A percentile compares a stretch with the other conserved stretches of the same genome.
Evolutionary conservation across 139 green algal genomes (phyloP).

Genomic region (Deuterostichococcus epilithicus): DNA sequence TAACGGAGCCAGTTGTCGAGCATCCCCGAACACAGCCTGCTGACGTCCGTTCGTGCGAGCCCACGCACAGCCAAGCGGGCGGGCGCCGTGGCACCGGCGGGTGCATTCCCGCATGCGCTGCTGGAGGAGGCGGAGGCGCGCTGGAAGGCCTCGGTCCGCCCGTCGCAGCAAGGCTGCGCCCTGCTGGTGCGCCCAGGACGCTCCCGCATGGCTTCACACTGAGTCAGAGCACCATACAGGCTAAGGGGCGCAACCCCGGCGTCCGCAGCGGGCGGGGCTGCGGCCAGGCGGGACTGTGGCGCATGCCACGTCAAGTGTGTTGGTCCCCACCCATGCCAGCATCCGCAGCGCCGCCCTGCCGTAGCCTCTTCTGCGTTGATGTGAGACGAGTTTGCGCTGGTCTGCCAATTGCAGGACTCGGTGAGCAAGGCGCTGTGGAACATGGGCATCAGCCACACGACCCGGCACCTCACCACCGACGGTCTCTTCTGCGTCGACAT

Average conservation of each 20-base stretch:
- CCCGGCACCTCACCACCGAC: constrained; percentile 15
- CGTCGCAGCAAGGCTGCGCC: not conserved
- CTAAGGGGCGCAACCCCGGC: no score
- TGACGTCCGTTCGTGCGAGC: no score
- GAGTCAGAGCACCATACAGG: no score
- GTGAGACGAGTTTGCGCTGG: not conserved
- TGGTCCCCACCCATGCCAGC: no score
- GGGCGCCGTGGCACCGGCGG: not conserved
- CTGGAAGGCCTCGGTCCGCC: constrained; percentile 17
- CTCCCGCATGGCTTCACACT: no score
- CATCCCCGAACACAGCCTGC: no score
- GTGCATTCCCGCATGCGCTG: constrained; percentile 21
- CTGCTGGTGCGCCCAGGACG: constrained; percentile 8
- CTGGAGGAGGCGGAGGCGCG: constrained; percentile 17
- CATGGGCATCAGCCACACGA: constrained; percentile 22
- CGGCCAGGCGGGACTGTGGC: no score
- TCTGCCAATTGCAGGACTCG: not conserved
- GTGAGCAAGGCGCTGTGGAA: constrained; percentile 21
- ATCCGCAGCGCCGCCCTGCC: no score
- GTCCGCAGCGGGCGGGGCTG: no score
- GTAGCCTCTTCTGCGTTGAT: no score
- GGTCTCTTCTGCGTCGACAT: constrained; percentile 32
- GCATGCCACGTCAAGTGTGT: no score
- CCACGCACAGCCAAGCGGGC: not conserved
- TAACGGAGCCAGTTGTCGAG: no score